These are phyloP conservation scores for Tieghemostelium lacteum DNA, from an alignment of 78 protist genomes.

Conservation along the genomic window DNA sequence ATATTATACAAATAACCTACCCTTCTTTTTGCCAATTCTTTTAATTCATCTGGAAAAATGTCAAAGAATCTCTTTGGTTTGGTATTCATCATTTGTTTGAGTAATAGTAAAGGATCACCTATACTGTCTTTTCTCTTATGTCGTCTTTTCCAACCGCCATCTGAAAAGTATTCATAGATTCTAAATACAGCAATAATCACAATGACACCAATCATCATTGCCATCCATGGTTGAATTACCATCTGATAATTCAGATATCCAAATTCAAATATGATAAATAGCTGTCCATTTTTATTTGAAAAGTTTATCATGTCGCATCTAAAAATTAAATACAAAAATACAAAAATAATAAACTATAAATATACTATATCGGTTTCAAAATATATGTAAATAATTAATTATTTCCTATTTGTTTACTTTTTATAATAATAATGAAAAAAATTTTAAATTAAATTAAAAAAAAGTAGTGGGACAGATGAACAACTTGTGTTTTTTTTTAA, in stretches of 20 bases:
- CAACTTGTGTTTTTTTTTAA: too few species aligned
- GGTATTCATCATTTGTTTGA: conserved; percentile 73
- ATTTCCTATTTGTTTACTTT: too few species aligned
- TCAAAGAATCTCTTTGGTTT: conserved; percentile 65
- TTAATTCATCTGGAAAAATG: conserved; percentile 62
- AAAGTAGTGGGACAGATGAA: too few species aligned
- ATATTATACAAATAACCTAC: too few species aligned
- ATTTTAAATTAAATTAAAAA: too few species aligned
- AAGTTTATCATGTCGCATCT: too few species aligned
- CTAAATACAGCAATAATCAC: conserved; percentile 41
- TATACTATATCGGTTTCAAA: too few species aligned
- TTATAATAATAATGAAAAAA: too few species aligned
- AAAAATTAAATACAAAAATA: too few species aligned
- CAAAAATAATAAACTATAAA: too few species aligned
- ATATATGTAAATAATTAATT: too few species aligned
- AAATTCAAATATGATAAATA: conserved; percentile 2
- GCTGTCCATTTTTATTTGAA: conserved; percentile 16
- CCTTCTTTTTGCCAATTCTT: conserved; percentile 58
- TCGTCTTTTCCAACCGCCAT: conserved; percentile 14
- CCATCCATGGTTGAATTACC: conserved; percentile 76
- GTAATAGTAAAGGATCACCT: conserved; percentile 38
- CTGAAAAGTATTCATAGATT: conserved; percentile 37
- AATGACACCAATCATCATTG: conserved; percentile 76
- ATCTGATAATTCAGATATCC: neutral
- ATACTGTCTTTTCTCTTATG: conserved; percentile 52